Evolutionary conservation across 495 filamentous ascomycete species (phyloP).

Genomic region (Hyaloscypha finlandica): DNA sequence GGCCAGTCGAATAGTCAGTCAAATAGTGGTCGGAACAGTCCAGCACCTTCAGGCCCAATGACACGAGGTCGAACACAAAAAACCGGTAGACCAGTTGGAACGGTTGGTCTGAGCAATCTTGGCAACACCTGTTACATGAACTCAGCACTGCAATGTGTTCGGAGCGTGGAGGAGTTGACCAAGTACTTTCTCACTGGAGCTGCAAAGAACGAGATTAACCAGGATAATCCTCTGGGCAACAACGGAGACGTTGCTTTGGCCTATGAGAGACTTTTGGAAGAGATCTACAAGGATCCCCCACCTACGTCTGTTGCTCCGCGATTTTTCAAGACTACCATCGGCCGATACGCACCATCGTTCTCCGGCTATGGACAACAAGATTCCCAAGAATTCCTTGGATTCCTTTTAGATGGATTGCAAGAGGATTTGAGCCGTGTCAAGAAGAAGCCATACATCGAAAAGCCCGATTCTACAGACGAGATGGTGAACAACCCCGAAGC

Average conservation of each 20-base stretch:
- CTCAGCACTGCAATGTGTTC: constrained; percentile 90
- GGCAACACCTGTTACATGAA: constrained; percentile 99
- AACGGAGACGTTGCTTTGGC: constrained; percentile 79
- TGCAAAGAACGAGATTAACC: constrained; percentile 79
- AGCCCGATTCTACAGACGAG: constrained; percentile 95
- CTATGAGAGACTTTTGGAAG: constrained; percentile 71
- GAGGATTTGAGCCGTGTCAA: constrained; percentile 92
- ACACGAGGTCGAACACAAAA: constrained; percentile 68
- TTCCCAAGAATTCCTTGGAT: constrained; percentile 96
- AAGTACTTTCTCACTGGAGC: constrained; percentile 81
- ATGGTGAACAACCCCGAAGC: constrained; percentile 82
- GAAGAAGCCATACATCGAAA: constrained; percentile 97
- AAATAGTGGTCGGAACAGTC: constrained; percentile 64
- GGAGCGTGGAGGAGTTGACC: constrained; percentile 87
- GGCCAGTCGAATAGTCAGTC: constrained; percentile 23
- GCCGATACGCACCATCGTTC: constrained; percentile 77
- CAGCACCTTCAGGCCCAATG: constrained; percentile 53
- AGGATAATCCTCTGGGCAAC: constrained; percentile 78
- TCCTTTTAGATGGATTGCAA: constrained; percentile 90
- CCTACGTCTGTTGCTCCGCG: constrained; percentile 68
- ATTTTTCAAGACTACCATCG: constrained; percentile 78
- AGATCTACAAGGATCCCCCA: constrained; percentile 66
- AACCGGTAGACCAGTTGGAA: constrained; percentile 66
- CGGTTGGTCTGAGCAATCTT: constrained; percentile 81
- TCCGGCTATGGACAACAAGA: constrained; percentile 97